Conservation (phyloP, 495 filamentous ascomycete species). For the Lasiosphaeriaceae sp. region DNA sequence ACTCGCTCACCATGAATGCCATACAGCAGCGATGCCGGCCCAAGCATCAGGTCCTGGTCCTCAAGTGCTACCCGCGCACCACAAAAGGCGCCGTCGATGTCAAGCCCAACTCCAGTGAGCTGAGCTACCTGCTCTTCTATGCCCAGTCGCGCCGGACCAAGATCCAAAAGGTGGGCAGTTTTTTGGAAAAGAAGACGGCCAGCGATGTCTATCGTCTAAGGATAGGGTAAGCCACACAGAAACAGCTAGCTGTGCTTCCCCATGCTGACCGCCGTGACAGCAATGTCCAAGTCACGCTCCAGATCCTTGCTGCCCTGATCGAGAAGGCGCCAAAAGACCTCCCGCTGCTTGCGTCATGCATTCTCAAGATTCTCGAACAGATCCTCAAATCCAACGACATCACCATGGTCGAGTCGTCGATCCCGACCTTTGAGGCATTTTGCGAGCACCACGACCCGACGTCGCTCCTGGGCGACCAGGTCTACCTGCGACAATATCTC, state of each 20-base stretch:
- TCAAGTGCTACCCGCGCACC: constrained; percentile 90
- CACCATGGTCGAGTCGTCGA: constrained; percentile 82
- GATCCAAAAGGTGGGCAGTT: constrained; percentile 87
- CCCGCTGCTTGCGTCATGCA: constrained; percentile 75
- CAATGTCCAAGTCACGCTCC: constrained; percentile 88
- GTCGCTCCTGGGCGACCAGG: constrained; percentile 73
- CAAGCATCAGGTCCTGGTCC: constrained; percentile 87
- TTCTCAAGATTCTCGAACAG: constrained; percentile 72
- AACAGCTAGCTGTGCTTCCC: background rate
- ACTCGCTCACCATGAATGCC: constrained; percentile 46
- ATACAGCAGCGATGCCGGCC: constrained; percentile 64
- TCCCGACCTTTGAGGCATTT: constrained; percentile 78
- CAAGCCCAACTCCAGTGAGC: constrained; percentile 88
- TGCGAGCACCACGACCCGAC: constrained; percentile 77
- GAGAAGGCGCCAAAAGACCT: constrained; percentile 88
- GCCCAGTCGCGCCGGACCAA: constrained; percentile 88
- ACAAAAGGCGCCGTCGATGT: constrained; percentile 85
- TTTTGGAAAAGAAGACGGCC: constrained; percentile 84
- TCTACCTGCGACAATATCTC: constrained; percentile 76
- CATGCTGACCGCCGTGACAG: constrained; percentile 38
- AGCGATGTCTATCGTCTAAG: constrained; percentile 78
- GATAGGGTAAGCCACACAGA: constrained; percentile 61
- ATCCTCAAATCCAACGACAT: constrained; percentile 78
- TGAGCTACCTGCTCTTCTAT: constrained; percentile 94
- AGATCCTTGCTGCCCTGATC: constrained; percentile 82